Evolutionary conservation across 257 asterid species (phyloP).

Genomic region (Paulownia fortunei): DNA sequence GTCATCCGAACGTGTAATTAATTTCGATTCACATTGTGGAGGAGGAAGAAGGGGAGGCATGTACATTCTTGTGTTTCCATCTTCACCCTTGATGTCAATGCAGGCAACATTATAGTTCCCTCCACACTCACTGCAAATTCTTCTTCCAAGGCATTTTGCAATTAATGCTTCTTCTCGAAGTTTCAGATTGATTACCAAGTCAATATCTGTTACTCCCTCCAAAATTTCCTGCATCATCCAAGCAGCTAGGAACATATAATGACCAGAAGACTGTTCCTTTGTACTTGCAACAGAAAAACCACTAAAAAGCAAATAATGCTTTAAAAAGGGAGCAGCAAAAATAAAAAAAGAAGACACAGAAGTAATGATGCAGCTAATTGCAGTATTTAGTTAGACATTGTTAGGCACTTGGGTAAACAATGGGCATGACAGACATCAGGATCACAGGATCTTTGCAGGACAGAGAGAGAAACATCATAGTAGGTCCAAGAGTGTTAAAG

Average conservation of each 20-base stretch:
- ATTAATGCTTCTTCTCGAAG: constrained; percentile 84
- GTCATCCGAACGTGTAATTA: constrained; percentile 86
- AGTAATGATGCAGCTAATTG: neutral
- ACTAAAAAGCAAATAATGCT: neutral
- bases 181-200: constrained; percentile 88
- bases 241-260: constrained; percentile 22
- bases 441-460: neutral
- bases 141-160: constrained; percentile 96
- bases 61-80: constrained; percentile 69
- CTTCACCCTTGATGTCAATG: constrained; percentile 75
- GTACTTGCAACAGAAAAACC: neutral
- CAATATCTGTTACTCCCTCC: constrained; percentile 86
- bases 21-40: constrained; percentile 76
- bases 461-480: neutral
- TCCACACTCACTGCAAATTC: constrained; percentile 92
- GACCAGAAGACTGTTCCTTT: neutral
- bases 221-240: constrained; percentile 69
- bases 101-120: constrained; percentile 86
- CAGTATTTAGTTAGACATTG: neutral
- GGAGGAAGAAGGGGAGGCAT: constrained; percentile 99
- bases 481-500: neutral
- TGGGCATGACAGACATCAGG: constrained; percentile 22
- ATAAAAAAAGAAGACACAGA: neutral
- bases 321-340: neutral
- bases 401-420: constrained; percentile 23